Evolutionary conservation across 345 rosid species (phyloP).

Genomic region (Euclidium syriacum): DNA sequence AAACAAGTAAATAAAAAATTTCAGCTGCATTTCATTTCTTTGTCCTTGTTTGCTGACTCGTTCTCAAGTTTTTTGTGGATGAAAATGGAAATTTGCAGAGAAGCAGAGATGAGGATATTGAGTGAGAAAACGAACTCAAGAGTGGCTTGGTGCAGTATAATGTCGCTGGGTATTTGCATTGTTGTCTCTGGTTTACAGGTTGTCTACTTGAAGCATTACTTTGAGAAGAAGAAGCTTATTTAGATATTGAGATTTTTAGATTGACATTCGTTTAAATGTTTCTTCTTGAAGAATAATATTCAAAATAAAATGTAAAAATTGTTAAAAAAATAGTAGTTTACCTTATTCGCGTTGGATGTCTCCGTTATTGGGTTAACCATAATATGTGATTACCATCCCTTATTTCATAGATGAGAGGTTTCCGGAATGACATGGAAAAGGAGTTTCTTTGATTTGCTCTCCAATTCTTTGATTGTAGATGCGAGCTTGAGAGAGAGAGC

Average conservation of each 20-base stretch:
- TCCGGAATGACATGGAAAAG: no score
- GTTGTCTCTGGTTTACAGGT: conserved; percentile 60
- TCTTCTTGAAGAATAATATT: conserved; percentile 4
- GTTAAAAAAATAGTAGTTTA: no score
- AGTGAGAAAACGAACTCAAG: conserved; percentile 68
- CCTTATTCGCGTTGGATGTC: no score
- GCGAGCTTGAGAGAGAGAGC: no score
- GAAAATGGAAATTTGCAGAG: conserved; percentile 42
- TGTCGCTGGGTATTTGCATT: conserved; percentile 81
- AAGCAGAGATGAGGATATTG: conserved; percentile 76
- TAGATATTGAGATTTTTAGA: conserved; percentile 24
- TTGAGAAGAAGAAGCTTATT: conserved; percentile 87
- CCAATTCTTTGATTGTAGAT: no score
- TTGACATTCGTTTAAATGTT: not conserved
- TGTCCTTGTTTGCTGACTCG: not conserved
- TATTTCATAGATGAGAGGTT: no score
- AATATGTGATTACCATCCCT: no score
- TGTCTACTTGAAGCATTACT: conserved; percentile 76
- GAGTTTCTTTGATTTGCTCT: no score
- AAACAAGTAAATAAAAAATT: conserved; percentile 49
- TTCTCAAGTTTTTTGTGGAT: not conserved
- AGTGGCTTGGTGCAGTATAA: conserved; percentile 70
- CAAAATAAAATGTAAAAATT: no score
- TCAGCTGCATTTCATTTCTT: not conserved
- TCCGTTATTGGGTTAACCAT: no score